Base-by-base conservation (phyloP, 192 early-diverging fungal genomes). In the Rhizoclosmatium sp. region DNA sequence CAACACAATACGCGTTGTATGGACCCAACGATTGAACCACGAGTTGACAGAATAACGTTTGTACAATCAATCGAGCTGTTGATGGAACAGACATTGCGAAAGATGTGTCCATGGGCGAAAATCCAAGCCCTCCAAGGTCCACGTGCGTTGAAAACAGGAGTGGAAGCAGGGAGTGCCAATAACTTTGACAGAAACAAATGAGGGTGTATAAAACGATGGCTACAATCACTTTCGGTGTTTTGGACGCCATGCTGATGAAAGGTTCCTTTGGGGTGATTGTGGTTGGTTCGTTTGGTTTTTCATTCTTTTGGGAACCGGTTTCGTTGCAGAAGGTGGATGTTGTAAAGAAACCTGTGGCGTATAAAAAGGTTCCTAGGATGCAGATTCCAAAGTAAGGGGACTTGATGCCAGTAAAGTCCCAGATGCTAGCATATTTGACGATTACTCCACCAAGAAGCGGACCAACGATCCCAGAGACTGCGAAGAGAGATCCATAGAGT, bases 121-220 rank as follows among this genome's bases (percentile, higher is more conserved):
- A 71, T 23, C 60, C 79, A 19, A 86, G 61, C 12, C 75, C 75
- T 19, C 75, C 75, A 23, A 19, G 39, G 4, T 76, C n/a, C 4
- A 47, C 4, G n/a, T 45, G 16, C 7, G 87, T 59, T 1, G 85
- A 75, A 64, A 86, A 84, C 51, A 79, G 84, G 12, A 89, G 84
- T 12, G 87, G 82, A 14, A 86, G 51, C 10, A 82, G 59, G 1
- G 82, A 78, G 41, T 67, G 51, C 69, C 86, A 87, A 12, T 77
- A 59, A 69, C 82, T 85, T 80, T 85, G 84, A 75, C 74, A 74
- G 76, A 82, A 85, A 9, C 85, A 85, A 46, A 86, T 89, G 39
- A 71, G 58, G n/a, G 73, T 70, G 42, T 80, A 80, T 41, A 83
- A 42, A 12, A 31, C n/a, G 9, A 86, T 82, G 19, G 82, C 78